phyloP scores from a whole-genome alignment of 768 basidiomycete genomes.

The Cystobasidium ongulense region DNA sequence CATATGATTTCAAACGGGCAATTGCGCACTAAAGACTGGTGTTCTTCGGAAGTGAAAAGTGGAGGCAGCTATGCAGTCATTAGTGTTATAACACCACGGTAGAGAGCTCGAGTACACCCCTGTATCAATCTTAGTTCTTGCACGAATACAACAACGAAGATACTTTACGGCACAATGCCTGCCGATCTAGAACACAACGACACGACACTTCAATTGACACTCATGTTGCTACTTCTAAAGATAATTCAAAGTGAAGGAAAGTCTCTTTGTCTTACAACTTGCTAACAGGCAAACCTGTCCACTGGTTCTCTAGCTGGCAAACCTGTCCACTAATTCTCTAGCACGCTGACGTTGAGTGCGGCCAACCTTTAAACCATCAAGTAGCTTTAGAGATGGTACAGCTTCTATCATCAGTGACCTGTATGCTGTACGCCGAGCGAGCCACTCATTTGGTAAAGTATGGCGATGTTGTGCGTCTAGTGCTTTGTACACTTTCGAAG shows the following conservation, averaged over 20 bases:
- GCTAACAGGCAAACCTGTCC: too few species aligned
- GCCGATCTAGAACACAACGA: constrained; percentile 1
- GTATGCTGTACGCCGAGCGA: constrained; percentile 78
- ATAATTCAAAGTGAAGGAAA: too few species aligned
- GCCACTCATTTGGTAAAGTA: constrained; percentile 77
- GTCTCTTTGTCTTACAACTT: too few species aligned
- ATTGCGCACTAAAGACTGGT: not conserved
- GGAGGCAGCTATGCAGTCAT: not conserved
- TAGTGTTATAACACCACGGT: not conserved
- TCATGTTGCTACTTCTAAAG: too few species aligned
- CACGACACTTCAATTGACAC: not conserved
- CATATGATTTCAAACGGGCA: constrained; percentile 2
- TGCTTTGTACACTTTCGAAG: constrained; percentile 55
- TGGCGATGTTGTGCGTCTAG: constrained; percentile 79
- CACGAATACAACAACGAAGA: too few species aligned
- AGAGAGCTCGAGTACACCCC: too few species aligned
- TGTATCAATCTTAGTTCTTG: too few species aligned
- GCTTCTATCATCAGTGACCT: constrained; percentile 77
- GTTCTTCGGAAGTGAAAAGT: not conserved
- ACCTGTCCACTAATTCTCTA: constrained; percentile 1
- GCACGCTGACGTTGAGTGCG: constrained; percentile 1
- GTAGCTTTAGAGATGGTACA: constrained; percentile 57
- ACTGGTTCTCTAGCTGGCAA: not conserved
- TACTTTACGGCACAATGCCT: too few species aligned
- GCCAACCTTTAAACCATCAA: constrained; percentile 76